Base-by-base conservation (phyloP, 106 monocot species). In the Allium sativum region DNA sequence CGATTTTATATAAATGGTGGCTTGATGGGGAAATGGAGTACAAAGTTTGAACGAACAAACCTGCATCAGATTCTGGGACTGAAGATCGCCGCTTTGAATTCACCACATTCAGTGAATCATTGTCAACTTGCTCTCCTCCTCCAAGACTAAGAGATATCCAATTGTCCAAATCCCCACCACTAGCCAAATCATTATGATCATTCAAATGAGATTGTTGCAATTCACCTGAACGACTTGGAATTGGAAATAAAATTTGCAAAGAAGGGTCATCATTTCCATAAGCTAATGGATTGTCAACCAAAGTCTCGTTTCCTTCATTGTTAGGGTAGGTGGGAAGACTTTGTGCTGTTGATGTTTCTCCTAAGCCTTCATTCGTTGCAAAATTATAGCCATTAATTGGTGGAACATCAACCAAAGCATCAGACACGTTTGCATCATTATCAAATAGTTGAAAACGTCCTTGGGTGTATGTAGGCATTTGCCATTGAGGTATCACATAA, bases 171-270 rank as follows among this genome's bases (percentile, higher is more conserved):
- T 42, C 44, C 7, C 61, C 71, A 65, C 70, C 80, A 63, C 53
- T 71, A 12, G 52, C 7, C 65, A 76, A 21, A 51, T 75, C 72
- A 65, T 15, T 13, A 40, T 70, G 69, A 43, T 61, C 67, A 52
- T 13, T 61, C 12, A 69, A 44, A 59, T 72, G 69, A 52, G 70
- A 16, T 58, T 72, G 80, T 15, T 59, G 47, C 44, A 56, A 9
- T 40, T 31, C 69, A 58, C 51, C 72, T 8, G 79, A 58, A 15
- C 60, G 60, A 65, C 57, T 77, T 14, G 88, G 77, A 72, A 88
- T 83, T 17, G 88, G 77, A 72, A 88, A 83, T 66, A 88, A 84
- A 63, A 78, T 81, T 67, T 78, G 78, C 70, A 88, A 70, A 22
- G 88, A 75, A 8, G 81, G 80, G n/a, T 80, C 83, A 59, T 73